A percentile compares a stretch with the other conserved stretches of the same genome.
These are phyloP conservation scores for Clavispora carvajalis DNA, from an alignment of 805 yeast genomes.

Conservation along the genomic window DNA sequence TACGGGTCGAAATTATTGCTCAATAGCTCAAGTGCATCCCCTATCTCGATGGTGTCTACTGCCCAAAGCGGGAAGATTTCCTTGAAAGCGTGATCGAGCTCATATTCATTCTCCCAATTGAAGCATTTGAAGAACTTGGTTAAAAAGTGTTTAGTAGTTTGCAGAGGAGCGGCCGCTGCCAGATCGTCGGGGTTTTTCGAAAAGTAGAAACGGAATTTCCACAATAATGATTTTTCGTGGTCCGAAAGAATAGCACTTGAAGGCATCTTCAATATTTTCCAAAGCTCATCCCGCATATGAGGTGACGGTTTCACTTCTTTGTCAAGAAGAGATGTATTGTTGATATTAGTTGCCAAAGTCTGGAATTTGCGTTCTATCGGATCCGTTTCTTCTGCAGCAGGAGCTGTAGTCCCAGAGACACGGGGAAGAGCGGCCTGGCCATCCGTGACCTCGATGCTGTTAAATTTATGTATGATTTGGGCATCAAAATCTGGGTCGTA, in stretches of 20 bases:
- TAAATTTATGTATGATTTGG: slow-evolving; percentile 8
- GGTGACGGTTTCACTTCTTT: slow-evolving; percentile 87
- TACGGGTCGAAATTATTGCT: slow-evolving; percentile 68
- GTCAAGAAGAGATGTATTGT: slow-evolving; percentile 71
- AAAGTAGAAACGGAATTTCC: slow-evolving; percentile 84
- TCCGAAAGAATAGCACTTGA: slow-evolving; percentile 79
- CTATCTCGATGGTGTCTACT: slow-evolving; percentile 69
- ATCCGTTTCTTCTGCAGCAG: slow-evolving; percentile 34
- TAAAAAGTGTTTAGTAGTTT: slow-evolving; percentile 44
- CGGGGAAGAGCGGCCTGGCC: not conserved
- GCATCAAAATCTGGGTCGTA: slow-evolving; percentile 41
- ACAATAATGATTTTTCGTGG: slow-evolving; percentile 77
- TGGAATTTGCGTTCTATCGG: slow-evolving; percentile 88
- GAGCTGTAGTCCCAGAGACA: not conserved
- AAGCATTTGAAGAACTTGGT: slow-evolving; percentile 84
- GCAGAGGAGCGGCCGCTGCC: slow-evolving; percentile 35
- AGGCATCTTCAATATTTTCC: slow-evolving; percentile 65
- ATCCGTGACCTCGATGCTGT: slow-evolving; percentile 2
- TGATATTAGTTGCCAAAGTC: slow-evolving; percentile 70
- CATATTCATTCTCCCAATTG: slow-evolving; percentile 81
- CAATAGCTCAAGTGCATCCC: slow-evolving; percentile 79
- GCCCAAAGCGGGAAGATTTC: slow-evolving; percentile 62
- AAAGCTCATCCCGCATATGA: slow-evolving; percentile 67
- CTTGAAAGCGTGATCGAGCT: slow-evolving; percentile 67
- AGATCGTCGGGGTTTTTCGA: slow-evolving; percentile 25